Percentiles rank a stretch among this genome's conserved stretches.
These are phyloP conservation scores for Hypoxylon fuscum DNA, from an alignment of 495 filamentous ascomycete species.

Conservation along the genomic window DNA sequence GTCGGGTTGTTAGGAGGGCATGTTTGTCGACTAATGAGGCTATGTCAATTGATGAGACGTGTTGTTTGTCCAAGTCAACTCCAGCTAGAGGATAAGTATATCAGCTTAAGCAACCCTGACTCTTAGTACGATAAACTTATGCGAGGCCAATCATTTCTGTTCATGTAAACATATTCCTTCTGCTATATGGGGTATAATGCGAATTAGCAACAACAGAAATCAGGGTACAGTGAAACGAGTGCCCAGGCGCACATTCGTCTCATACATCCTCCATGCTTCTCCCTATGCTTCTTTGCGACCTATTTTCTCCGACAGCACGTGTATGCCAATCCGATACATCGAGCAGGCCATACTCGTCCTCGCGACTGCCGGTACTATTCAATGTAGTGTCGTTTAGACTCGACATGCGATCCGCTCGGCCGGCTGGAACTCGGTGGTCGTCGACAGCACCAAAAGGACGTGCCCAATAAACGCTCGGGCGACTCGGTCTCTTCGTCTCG, in stretches of 20 bases:
- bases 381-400: conserved; percentile 3
- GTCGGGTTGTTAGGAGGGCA: no score
- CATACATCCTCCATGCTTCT: conserved; percentile 12
- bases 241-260: conserved; percentile 5
- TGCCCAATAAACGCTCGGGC: conserved; percentile 9
- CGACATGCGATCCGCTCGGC: background rate
- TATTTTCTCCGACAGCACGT: conserved; percentile 5
- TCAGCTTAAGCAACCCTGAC: no score
- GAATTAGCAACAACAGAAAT: conserved; percentile 2
- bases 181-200: conserved; percentile 30
- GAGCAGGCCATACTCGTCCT: conserved; percentile 24
- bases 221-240: background rate
- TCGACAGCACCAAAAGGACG: background rate
- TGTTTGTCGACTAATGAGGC: background rate
- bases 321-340: conserved; percentile 13
- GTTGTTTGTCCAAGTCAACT: background rate
- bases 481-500: conserved; percentile 16
- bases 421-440: conserved; percentile 10
- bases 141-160: background rate
- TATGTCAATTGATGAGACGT: background rate
- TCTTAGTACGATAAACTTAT: no score
- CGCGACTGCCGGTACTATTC: conserved; percentile 4
- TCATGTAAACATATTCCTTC: background rate
- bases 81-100: background rate
- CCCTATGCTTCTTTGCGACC: conserved; percentile 1